phyloP scores from a whole-genome alignment of 2,329 filamentous ascomycete species.

The Penicillium sp. region DNA sequence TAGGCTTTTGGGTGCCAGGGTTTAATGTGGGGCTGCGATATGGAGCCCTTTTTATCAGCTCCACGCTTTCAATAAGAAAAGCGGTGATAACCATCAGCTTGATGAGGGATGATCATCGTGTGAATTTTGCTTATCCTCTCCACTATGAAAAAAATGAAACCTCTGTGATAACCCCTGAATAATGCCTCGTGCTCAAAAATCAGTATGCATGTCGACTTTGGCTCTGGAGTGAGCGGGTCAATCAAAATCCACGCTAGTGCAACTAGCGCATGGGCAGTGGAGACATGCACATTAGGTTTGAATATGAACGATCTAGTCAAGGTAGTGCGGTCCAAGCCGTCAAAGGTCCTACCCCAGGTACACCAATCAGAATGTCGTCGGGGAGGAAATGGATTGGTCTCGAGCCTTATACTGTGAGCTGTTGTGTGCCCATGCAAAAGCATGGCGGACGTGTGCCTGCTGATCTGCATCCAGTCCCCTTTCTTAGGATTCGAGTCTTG shows the following conservation, averaged over 20 bases:
- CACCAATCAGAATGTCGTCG: neutral
- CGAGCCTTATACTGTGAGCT: neutral
- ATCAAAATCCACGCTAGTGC: neutral
- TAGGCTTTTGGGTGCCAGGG: neutral
- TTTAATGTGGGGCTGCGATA: neutral
- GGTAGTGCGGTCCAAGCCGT: neutral
- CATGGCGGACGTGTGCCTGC: neutral
- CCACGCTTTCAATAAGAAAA: neutral
- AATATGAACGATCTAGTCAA: neutral
- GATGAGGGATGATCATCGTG: neutral
- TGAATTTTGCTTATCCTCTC: neutral
- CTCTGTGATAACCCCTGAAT: neutral
- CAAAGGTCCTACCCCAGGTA: neutral
- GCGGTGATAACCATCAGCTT: neutral
- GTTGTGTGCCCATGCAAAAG: neutral
- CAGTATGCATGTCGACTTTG: neutral
- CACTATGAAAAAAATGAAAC: neutral
- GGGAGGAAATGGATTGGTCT: neutral
- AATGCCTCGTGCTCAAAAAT: neutral
- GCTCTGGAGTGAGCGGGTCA: neutral
- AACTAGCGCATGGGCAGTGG: neutral
- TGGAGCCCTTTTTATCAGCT: neutral
- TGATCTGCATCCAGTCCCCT: neutral
- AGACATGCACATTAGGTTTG: neutral
- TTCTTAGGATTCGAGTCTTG: neutral